phyloP scores from a whole-genome alignment of 2,329 filamentous ascomycete species.

The Graphilbum sp. region DNA sequence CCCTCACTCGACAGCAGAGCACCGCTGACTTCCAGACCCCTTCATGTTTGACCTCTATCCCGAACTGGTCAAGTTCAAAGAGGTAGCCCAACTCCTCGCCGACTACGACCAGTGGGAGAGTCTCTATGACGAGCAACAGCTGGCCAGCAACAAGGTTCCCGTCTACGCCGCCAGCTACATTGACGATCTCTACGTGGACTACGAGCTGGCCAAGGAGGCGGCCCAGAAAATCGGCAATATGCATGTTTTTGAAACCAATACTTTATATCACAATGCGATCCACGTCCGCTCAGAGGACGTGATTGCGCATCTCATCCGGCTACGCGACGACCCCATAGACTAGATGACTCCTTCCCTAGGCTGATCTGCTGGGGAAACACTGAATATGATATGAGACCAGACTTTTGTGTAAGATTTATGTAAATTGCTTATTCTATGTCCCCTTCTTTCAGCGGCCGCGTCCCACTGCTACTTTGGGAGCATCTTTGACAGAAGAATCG shows the following conservation, averaged over 20 bases:
- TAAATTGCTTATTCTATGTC: too few species aligned
- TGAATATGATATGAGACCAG: too few species aligned
- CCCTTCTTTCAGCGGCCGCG: background rate
- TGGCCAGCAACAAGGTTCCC: slow-evolving; percentile 64
- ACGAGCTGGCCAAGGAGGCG: slow-evolving; percentile 54
- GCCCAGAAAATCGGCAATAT: slow-evolving; percentile 57
- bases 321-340: slow-evolving; percentile 54
- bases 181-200: slow-evolving; percentile 89
- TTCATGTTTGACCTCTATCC: slow-evolving; percentile 70
- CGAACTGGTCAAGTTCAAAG: slow-evolving; percentile 53
- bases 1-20: too few species aligned
- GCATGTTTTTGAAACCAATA: slow-evolving; percentile 73
- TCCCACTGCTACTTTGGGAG: slow-evolving; percentile 25
- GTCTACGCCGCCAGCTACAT: slow-evolving; percentile 72
- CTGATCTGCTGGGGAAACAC: too few species aligned
- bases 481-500: slow-evolving; percentile 23
- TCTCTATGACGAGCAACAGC: slow-evolving; percentile 59
- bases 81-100: slow-evolving; percentile 57
- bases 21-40: slow-evolving; percentile 25
- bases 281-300: slow-evolving; percentile 60
- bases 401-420: too few species aligned
- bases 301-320: slow-evolving; percentile 54
- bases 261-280: slow-evolving; percentile 74
- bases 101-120: slow-evolving; percentile 51
- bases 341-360: slow-evolving; percentile 13